Conservation (phyloP, 1,139 yeast species). For the Pichia sp. region DNA sequence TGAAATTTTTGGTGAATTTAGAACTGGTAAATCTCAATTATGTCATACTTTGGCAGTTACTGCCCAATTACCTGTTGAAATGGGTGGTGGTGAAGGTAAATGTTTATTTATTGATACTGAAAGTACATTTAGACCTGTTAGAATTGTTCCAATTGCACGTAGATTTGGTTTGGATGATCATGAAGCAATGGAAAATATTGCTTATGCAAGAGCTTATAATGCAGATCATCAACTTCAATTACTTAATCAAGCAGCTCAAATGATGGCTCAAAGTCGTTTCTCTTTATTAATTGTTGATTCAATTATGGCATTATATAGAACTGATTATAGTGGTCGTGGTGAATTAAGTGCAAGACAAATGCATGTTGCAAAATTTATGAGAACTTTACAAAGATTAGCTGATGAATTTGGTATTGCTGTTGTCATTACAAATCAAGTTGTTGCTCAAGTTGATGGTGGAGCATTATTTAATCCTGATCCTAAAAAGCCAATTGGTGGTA, state of each 20-base stretch:
- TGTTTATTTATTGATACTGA: slow-evolving; percentile 95
- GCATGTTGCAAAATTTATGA: slow-evolving; percentile 89
- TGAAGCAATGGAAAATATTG: slow-evolving; percentile 92
- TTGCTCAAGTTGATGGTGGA: slow-evolving; percentile 95
- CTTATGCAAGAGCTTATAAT: slow-evolving; percentile 94
- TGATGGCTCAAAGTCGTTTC: slow-evolving; percentile 93
- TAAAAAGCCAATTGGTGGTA: slow-evolving; percentile 99
- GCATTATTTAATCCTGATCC: slow-evolving; percentile 90
- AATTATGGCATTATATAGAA: slow-evolving; percentile 91
- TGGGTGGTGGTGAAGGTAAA: slow-evolving; percentile 99
- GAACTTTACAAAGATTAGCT: slow-evolving; percentile 85
- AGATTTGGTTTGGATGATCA: slow-evolving; percentile 91
- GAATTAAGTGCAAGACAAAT: slow-evolving; percentile 92
- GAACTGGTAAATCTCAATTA: slow-evolving; percentile 95
- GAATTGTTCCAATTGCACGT: slow-evolving; percentile 84
- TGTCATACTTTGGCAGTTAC: slow-evolving; percentile 97
- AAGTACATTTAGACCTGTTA: slow-evolving; percentile 90
- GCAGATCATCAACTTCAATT: slow-evolving; percentile 93
- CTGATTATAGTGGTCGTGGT: slow-evolving; percentile 94
- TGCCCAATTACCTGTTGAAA: slow-evolving; percentile 91
- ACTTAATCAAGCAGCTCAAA: slow-evolving; percentile 82
- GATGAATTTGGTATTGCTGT: slow-evolving; percentile 98
- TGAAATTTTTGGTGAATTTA: slow-evolving; percentile 93
- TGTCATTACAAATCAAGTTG: slow-evolving; percentile 96
- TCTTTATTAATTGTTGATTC: slow-evolving; percentile 84